phyloP scores from a whole-genome alignment of 1,284 basidiomycete genomes.

The Fistulinella staudtii region DNA sequence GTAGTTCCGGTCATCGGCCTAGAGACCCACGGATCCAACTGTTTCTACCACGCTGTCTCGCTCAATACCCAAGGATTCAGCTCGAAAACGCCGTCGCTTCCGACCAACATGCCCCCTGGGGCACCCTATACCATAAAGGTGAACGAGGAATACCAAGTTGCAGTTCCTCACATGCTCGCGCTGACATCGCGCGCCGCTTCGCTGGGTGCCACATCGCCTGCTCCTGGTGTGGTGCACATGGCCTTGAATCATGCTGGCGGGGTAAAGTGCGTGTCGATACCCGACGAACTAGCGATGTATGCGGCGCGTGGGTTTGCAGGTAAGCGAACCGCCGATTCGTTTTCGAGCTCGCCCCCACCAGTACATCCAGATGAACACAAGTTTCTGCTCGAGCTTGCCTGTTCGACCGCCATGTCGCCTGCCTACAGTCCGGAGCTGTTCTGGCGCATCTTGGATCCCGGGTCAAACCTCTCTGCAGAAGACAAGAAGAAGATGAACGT shows the following conservation, averaged over 20 bases:
- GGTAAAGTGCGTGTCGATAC: constrained; percentile 54
- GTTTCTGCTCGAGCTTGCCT: constrained; percentile 67
- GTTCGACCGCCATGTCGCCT: constrained; percentile 60
- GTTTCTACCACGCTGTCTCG: constrained; percentile 67
- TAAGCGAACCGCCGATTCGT: constrained; percentile 23
- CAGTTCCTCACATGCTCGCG: constrained; percentile 50
- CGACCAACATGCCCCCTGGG: constrained; percentile 27
- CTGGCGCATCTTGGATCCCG: constrained; percentile 34
- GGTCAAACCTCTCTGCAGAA: constrained; percentile 39
- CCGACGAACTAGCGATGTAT: constrained; percentile 67
- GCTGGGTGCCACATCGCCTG: constrained; percentile 63
- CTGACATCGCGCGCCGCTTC: constrained; percentile 66
- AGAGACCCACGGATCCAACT: constrained; percentile 68
- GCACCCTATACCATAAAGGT: constrained; percentile 33
- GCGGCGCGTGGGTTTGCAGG: constrained; percentile 53
- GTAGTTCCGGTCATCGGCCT: constrained; percentile 61
- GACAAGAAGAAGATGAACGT: constrained; percentile 25
- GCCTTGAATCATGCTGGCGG: constrained; percentile 54
- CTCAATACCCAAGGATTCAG: constrained; percentile 46
- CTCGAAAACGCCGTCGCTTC: constrained; percentile 31
- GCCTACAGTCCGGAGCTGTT: constrained; percentile 61
- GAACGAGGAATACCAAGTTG: constrained; percentile 40
- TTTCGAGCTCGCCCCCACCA: constrained; percentile 8
- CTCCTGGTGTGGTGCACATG: constrained; percentile 56
- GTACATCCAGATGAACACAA: constrained; percentile 63